These are phyloP conservation scores for Naganishia kalamii DNA, from an alignment of 768 basidiomycete species.

Conservation along the genomic window DNA sequence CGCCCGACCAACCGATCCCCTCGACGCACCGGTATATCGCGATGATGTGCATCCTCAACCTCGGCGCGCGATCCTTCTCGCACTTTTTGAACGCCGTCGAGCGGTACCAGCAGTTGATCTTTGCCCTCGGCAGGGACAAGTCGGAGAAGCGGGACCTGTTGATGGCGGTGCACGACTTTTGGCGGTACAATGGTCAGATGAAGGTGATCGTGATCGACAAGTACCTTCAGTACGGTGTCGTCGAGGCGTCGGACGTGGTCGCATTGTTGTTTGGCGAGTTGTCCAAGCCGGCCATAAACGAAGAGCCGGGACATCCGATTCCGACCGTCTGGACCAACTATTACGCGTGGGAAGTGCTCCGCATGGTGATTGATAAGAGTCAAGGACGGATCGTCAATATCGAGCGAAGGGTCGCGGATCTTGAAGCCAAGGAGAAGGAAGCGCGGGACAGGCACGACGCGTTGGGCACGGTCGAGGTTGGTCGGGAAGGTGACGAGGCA, in stretches of 20 bases:
- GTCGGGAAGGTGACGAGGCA: neutral
- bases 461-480: constrained; percentile 29
- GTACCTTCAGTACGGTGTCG: constrained; percentile 95
- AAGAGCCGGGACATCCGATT: constrained; percentile 47
- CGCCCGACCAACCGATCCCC: constrained; percentile 62
- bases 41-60: constrained; percentile 78
- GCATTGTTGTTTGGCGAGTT: constrained; percentile 63
- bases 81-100: constrained; percentile 97
- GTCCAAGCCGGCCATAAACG: constrained; percentile 27
- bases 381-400: constrained; percentile 79
- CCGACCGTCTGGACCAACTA: constrained; percentile 48
- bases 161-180: constrained; percentile 65
- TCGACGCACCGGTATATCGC: constrained; percentile 66
- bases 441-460: constrained; percentile 57
- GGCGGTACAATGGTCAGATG: constrained; percentile 79
- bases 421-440: constrained; percentile 85
- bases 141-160: constrained; percentile 55
- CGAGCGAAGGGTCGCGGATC: constrained; percentile 61
- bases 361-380: constrained; percentile 78
- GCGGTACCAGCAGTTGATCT: constrained; percentile 61
- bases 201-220: constrained; percentile 91
- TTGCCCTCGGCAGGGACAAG: constrained; percentile 58
- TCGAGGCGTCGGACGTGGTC: constrained; percentile 87
- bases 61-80: constrained; percentile 92
- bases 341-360: constrained; percentile 74